Evolutionary conservation across 2,329 filamentous ascomycete genomes (phyloP).

Genomic region (Acrocalymma vagum): DNA sequence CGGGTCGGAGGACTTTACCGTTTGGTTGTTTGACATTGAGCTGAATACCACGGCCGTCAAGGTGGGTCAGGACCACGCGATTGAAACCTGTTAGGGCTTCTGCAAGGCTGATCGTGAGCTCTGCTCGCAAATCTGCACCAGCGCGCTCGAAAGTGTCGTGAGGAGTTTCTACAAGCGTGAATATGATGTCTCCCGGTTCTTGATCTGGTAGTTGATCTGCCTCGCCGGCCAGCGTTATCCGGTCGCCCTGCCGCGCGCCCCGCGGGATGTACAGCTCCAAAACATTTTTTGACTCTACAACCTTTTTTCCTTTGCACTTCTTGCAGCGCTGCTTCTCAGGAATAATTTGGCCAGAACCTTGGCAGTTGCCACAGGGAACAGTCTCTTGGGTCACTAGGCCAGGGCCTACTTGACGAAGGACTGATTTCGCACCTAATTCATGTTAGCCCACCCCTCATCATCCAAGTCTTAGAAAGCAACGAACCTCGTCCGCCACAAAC

Average conservation of each 20-base stretch:
- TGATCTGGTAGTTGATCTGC: conserved; percentile 92
- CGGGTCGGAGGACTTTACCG: conserved; percentile 83
- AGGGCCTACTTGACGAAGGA: conserved; percentile 83
- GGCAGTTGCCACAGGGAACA: conserved; percentile 82
- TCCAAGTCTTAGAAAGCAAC: conserved; percentile 11
- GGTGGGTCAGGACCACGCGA: conserved; percentile 86
- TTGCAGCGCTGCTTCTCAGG: conserved; percentile 98
- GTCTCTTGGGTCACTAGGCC: conserved; percentile 84
- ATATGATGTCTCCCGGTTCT: conserved; percentile 91
- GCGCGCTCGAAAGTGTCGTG: conserved; percentile 85
- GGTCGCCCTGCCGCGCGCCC: conserved; percentile 81
- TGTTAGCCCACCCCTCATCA: too few species aligned
- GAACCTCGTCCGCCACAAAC: conserved; percentile 81
- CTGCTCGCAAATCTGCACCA: conserved; percentile 83
- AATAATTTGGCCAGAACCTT: conserved; percentile 84
- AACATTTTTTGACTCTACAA: conserved; percentile 88
- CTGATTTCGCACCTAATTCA: conserved; percentile 70
- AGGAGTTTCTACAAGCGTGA: conserved; percentile 81
- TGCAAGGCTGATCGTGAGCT: conserved; percentile 79
- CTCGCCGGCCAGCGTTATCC: conserved; percentile 89
- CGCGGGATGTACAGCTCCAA: conserved; percentile 95
- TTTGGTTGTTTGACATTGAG: conserved; percentile 74
- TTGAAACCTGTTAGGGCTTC: conserved; percentile 92
- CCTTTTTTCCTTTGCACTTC: conserved; percentile 95
- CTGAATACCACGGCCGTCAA: conserved; percentile 90